phyloP scores from a whole-genome alignment of 805 yeast species.

The Kregervanrija delftensis region DNA sequence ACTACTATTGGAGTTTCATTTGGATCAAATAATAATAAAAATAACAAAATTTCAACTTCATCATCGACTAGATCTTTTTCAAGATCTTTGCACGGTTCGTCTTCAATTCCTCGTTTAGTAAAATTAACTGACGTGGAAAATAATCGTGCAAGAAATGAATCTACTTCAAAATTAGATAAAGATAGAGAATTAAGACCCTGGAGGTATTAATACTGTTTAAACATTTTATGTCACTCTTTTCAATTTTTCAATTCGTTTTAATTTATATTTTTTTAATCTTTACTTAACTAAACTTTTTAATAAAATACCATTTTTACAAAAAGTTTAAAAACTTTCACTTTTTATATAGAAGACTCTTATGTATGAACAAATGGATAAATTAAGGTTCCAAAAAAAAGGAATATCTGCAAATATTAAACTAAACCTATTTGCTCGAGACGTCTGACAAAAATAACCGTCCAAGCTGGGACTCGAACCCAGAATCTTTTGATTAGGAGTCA shows the following conservation, averaged over 20 bases:
- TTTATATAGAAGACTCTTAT: too few species aligned
- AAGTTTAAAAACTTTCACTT: too few species aligned
- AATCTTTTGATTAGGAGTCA: slow-evolving; percentile 12
- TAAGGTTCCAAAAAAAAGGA: too few species aligned
- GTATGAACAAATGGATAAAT: too few species aligned
- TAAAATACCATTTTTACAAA: too few species aligned
- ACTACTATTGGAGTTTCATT: too few species aligned
- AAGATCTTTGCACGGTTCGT: slow-evolving; percentile 1
- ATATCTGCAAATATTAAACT: too few species aligned
- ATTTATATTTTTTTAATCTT: too few species aligned
- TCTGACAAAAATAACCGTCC: slow-evolving; percentile 3
- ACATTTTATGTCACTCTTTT: not conserved
- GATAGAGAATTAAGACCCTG: slow-evolving; percentile 1
- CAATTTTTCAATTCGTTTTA: not conserved
- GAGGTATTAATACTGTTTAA: slow-evolving; percentile 1
- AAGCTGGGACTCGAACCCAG: slow-evolving; percentile 15
- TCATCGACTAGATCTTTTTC: slow-evolving; percentile 1
- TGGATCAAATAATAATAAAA: too few species aligned
- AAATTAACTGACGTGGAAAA: slow-evolving; percentile 7
- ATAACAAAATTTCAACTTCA: slow-evolving; percentile 1
- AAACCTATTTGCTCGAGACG: not conserved
- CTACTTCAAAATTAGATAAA: not conserved
- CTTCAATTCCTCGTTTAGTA: slow-evolving; percentile 11
- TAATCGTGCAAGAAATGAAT: not conserved
- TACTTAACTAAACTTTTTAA: too few species aligned